phyloP scores from a whole-genome alignment of 2,329 filamentous ascomycete genomes.

The Venturia carpophila region DNA sequence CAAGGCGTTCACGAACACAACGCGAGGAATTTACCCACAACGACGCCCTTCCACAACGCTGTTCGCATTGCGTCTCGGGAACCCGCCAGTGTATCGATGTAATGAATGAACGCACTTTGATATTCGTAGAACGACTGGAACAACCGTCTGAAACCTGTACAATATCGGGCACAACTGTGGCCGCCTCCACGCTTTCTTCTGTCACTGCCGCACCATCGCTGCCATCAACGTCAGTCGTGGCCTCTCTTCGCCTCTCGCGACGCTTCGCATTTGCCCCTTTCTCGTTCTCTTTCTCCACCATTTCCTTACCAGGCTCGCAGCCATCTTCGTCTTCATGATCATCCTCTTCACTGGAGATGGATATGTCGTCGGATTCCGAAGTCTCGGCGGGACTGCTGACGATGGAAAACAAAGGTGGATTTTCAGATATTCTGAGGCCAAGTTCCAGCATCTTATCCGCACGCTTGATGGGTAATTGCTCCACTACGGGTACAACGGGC shows the following conservation, averaged over 20 bases:
- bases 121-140: not conserved
- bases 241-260: not conserved
- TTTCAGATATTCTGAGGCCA: not conserved
- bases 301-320: not conserved
- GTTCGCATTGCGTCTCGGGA: not conserved
- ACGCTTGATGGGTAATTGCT: not conserved
- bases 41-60: not conserved
- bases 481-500: not conserved
- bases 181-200: constrained; percentile 47
- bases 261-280: not conserved
- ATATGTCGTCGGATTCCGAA: not conserved
- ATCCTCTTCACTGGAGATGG: not conserved
- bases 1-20: constrained; percentile 27
- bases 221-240: constrained; percentile 33
- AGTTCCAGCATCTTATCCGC: not conserved
- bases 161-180: constrained; percentile 32
- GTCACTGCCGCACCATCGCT: constrained; percentile 44
- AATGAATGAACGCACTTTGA: not conserved
- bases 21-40: not conserved
- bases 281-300: not conserved
- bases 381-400: not conserved
- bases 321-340: not conserved
- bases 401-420: not conserved
- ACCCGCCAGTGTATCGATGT: not conserved
- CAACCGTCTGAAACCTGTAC: not conserved